These are phyloP conservation scores for Erysimum cheiri DNA, from an alignment of 441 rosid genomes.

Conservation along the genomic window DNA sequence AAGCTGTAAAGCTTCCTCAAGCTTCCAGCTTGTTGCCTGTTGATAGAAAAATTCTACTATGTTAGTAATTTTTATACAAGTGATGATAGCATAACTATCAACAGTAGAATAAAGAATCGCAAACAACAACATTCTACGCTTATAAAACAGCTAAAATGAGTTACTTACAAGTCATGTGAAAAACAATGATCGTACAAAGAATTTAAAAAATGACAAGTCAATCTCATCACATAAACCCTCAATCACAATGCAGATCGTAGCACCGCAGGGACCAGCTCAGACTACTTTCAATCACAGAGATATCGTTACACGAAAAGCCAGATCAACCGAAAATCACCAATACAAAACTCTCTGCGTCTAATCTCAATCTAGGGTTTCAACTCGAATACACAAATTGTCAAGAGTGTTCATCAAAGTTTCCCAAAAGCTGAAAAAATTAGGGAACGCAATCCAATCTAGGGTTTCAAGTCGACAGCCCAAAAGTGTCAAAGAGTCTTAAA, in stretches of 20 bases:
- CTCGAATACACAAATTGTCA: not conserved
- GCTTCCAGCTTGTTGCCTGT: constrained; percentile 97
- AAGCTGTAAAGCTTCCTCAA: constrained; percentile 94
- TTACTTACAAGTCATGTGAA: not conserved
- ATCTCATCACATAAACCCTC: constrained; percentile 20
- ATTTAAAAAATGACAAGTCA: not conserved
- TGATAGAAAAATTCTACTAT: not conserved
- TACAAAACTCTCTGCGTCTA: constrained; percentile 1
- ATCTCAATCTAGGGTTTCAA: constrained; percentile 13
- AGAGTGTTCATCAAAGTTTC: not conserved
- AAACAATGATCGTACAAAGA: constrained; percentile 3
- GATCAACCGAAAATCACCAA: constrained; percentile 7
- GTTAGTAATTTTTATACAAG: constrained; percentile 9
- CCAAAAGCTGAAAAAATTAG: constrained; percentile 11
- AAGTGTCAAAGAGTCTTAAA: constrained; percentile 6
- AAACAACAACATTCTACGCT: not conserved
- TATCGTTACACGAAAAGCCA: constrained; percentile 13
- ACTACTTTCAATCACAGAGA: constrained; percentile 27
- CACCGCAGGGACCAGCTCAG: not conserved
- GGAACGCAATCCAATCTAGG: constrained; percentile 31
- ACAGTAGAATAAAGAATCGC: not conserved
- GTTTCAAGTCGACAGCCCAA: constrained; percentile 30
- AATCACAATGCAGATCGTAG: constrained; percentile 23
- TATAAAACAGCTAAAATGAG: not conserved
- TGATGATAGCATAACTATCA: not conserved